Conservation (phyloP, 2,329 filamentous ascomycete species). For the Scedosporium aurantiacum region DNA sequence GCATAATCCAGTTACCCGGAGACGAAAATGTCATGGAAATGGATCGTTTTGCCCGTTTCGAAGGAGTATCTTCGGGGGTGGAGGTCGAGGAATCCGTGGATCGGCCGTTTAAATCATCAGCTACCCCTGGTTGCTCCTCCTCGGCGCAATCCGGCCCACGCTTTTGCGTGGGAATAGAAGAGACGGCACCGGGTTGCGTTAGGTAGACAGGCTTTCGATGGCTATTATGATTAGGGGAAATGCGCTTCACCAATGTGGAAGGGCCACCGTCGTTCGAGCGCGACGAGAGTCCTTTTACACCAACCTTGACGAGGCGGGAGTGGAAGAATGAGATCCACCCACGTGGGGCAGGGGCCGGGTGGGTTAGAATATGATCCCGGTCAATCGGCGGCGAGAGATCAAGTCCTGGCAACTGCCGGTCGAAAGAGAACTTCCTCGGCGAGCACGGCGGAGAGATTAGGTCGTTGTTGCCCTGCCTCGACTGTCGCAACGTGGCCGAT, state of each 20-base stretch:
- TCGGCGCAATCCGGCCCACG: neutral
- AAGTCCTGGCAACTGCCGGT: constrained; percentile 17
- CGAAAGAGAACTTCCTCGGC: constrained; percentile 21
- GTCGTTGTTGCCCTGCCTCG: neutral
- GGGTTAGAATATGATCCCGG: neutral
- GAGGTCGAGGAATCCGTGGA: constrained; percentile 7
- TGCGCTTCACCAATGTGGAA: constrained; percentile 16
- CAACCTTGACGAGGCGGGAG: constrained; percentile 21
- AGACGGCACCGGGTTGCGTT: neutral
- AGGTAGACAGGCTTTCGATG: constrained; percentile 2
- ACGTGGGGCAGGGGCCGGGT: constrained; percentile 1
- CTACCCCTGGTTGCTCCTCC: neutral
- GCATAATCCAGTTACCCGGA: constrained; percentile 44
- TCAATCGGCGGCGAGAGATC: neutral
- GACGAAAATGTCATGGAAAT: constrained; percentile 50
- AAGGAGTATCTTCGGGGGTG: constrained; percentile 27
- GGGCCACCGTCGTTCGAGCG: constrained; percentile 18
- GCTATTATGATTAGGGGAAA: constrained; percentile 11
- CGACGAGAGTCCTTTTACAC: constrained; percentile 16
- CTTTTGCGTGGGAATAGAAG: neutral
- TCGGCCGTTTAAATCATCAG: neutral
- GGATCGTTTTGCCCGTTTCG: constrained; percentile 38
- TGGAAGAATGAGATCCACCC: constrained; percentile 50
- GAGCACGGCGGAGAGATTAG: neutral
- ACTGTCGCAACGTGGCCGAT: constrained; percentile 52